Base-by-base conservation (phyloP, 179 eudicot species). In the Silene coronaria region DNA sequence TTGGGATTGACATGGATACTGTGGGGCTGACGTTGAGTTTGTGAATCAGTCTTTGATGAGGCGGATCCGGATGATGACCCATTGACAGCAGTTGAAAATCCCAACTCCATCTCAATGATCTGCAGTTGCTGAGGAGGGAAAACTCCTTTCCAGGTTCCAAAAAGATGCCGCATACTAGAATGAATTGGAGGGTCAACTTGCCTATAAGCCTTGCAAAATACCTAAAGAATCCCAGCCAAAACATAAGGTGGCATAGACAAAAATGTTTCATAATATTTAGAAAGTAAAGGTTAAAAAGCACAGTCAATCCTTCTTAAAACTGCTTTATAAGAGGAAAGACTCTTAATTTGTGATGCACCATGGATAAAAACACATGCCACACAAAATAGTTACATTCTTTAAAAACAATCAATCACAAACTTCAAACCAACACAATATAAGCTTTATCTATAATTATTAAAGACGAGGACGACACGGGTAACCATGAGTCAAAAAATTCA, bases 91-190 rank as follows among this genome's bases (percentile, higher is more conserved):
- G 91, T 34, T 9, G 83, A 27, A 48, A 96, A 89, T 36, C 89
- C 96, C 51, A 96, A 93, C 71, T 96, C 99, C 82, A 86, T 88
- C 78, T 93, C 99, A 66, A 96, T 96, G 76, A 84, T 42, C 86
- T 93, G 99, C 82, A 96, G 92, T 38, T 88, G 24, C 77, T 89
- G 97, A 76, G 86, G 84, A 75, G 97, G 99, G 78, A 96, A 96
- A 48, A 96, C 97, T 72, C 91, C 96, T 79, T 88, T 96, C 99
- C 99, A 96, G 6, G 99, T 96, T 79, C 96, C 96, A 89, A 96
- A 96, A 61, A 96, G 93, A 88, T 91, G 99, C 72, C 90, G 86
- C 99, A 96, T 92, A 58, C 88, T 82, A 53, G 86, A 53, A 82
- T 93, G 96, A 70, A 82, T 75, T 66, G 98, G 82, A 78, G 96